phyloP scores from a whole-genome alignment of 768 basidiomycete genomes.

The Tephrocybe sp. region DNA sequence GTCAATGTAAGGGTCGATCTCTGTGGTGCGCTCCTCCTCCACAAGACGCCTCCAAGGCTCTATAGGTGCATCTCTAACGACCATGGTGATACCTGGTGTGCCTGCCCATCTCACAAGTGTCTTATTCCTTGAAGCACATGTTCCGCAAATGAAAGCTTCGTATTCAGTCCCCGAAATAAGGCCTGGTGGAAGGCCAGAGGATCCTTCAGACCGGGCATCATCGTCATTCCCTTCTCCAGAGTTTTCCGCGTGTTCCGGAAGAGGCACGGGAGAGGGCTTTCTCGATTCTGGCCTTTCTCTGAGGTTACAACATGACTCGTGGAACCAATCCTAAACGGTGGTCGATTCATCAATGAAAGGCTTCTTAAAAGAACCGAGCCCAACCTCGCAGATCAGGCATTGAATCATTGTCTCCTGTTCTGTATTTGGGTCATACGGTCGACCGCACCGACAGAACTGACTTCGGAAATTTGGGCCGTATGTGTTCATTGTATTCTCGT shows the following conservation, averaged over 20 bases:
- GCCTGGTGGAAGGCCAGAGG: constrained; percentile 65
- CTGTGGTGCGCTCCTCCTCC: constrained; percentile 18
- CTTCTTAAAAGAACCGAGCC: constrained; percentile 22
- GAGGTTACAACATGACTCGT: constrained; percentile 85
- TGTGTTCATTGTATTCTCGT: constrained; percentile 54
- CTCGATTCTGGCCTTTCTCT: constrained; percentile 61
- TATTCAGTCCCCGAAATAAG: constrained; percentile 70
- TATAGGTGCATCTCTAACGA: constrained; percentile 48
- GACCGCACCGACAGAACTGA: constrained; percentile 73
- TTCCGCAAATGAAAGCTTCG: constrained; percentile 71
- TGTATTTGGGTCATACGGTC: constrained; percentile 67
- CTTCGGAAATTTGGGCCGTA: constrained; percentile 78
- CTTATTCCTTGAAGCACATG: constrained; percentile 59
- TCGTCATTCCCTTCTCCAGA: constrained; percentile 31
- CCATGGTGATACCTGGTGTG: constrained; percentile 65
- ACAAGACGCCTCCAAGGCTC: constrained; percentile 57
- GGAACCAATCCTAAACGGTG: constrained; percentile 86
- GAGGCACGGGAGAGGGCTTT: constrained; percentile 34
- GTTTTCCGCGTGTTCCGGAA: constrained; percentile 17
- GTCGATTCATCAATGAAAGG: constrained; percentile 10
- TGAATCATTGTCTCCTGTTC: constrained; percentile 89
- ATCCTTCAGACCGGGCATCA: constrained; percentile 59
- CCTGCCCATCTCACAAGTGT: constrained; percentile 66
- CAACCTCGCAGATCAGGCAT: constrained; percentile 82
- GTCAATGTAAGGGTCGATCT: constrained; percentile 26